phyloP scores from a whole-genome alignment of 306 rosid genomes.

The Aeschynomene evenia region DNA sequence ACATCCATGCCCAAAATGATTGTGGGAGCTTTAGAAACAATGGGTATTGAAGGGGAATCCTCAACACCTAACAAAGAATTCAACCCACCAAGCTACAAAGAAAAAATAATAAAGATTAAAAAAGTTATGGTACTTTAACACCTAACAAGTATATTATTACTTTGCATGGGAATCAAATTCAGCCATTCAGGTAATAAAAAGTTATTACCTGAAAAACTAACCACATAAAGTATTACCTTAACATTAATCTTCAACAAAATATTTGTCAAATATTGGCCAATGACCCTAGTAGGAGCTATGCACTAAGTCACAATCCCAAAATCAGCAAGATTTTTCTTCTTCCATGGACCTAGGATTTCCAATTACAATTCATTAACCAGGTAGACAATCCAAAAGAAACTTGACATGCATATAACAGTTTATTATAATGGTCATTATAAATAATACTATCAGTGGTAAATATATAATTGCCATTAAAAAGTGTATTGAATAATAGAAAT shows the following conservation, averaged over 20 bases:
- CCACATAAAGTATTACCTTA: conserved; percentile 43
- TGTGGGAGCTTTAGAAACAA: conserved; percentile 76
- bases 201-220: background rate
- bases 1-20: conserved; percentile 94
- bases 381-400: no score
- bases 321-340: no score
- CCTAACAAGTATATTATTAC: background rate
- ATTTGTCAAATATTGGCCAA: conserved; percentile 87
- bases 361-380: no score
- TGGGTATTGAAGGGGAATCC: conserved; percentile 60
- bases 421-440: no score
- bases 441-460: no score
- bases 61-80: conserved; percentile 75
- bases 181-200: no score
- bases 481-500: no score
- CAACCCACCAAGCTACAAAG: conserved; percentile 84
- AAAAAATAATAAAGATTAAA: background rate
- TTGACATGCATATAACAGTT: no score
- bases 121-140: background rate
- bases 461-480: no score
- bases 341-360: no score
- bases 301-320: conserved; percentile 82
- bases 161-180: background rate
- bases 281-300: conserved; percentile 72
- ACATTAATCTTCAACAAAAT: conserved; percentile 86